Base-by-base conservation (phyloP, 2,329 filamentous ascomycete species). In the Fusarium staphyleae region DNA sequence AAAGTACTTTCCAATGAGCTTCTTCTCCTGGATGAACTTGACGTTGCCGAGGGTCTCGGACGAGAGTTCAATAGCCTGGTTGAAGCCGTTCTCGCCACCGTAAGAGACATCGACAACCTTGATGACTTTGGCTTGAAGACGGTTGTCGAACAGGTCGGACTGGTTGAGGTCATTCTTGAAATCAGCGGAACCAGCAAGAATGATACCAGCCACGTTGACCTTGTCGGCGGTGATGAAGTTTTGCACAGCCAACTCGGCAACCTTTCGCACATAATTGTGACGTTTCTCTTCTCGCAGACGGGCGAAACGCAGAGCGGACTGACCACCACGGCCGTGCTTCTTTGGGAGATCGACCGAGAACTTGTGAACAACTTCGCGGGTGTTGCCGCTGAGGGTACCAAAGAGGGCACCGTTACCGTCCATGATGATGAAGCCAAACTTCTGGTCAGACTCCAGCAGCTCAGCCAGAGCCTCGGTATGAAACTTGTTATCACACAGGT, bases 21-120 rank as follows among this genome's bases (percentile, higher is more conserved):
- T 99, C 89, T 99, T 99, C 84, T 99, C 95, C 78, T 99, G 95
- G 74, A 99, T 97, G 76, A 99, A 99, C 80, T 99, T 99, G 84
- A 99, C 95, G 73, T 98, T 99, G 77, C 93, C 90, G 40, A 99
- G 85, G 7, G 95, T 99, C 81, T 99, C 96, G 7, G 92, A 86
- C 19, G 95, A 89, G 69, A 99, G 78, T 73, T 99, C 95, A 62
- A 99, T 99, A 55, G 95, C 95, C 80, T 99, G 96, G 81, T 99
- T 99, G 85, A 99, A 99, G 39, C 95, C 95, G 81, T 98, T 98
- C 80, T 99, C 96, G 67, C 95, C 95, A 75, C 95, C 95, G 70
- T 99, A 99, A 12, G 93, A 98, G 36, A 99, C 96, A 74, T 99
- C 95, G 29, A 99, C 96, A 36, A 99, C 90, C 80, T 99, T 99